phyloP scores from a whole-genome alignment of 768 basidiomycete genomes.

The Mycena metata region DNA sequence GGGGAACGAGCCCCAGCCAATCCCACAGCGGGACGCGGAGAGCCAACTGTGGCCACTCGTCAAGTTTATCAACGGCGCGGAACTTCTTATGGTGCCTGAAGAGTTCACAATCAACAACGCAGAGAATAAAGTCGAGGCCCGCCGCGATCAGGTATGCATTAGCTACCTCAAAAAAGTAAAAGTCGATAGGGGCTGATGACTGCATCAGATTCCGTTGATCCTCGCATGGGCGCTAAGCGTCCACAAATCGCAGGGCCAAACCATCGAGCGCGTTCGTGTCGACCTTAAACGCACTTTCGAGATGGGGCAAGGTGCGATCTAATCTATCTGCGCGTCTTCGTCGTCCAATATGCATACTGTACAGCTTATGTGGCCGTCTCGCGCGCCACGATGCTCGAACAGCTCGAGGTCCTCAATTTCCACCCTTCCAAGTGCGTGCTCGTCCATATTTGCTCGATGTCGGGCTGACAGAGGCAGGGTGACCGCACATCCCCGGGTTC shows the following conservation, averaged over 20 bases:
- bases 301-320: slow-evolving; percentile 74
- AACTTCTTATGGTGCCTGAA: slow-evolving; percentile 63
- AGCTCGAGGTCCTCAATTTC: slow-evolving; percentile 76
- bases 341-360: slow-evolving; percentile 11
- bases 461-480: slow-evolving; percentile 57
- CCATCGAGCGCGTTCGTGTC: slow-evolving; percentile 85
- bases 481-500: slow-evolving; percentile 72
- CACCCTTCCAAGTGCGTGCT: slow-evolving; percentile 65
- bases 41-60: slow-evolving; percentile 68
- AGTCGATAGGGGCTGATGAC: not conserved
- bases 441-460: not conserved
- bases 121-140: slow-evolving; percentile 69
- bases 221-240: slow-evolving; percentile 92
- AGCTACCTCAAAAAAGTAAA: not conserved
- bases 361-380: slow-evolving; percentile 81
- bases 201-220: slow-evolving; percentile 74
- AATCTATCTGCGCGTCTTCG: not conserved
- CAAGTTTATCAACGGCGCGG: slow-evolving; percentile 64
- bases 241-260: slow-evolving; percentile 89
- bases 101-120: slow-evolving; percentile 77
- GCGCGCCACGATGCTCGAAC: slow-evolving; percentile 76
- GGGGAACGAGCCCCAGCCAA: slow-evolving; percentile 42
- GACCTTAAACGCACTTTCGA: slow-evolving; percentile 84
- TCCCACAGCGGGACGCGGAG: slow-evolving; percentile 6
- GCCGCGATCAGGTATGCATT: slow-evolving; percentile 65